These are phyloP conservation scores for Fusarium nurragi DNA, from an alignment of 2,329 filamentous ascomycete species.

Conservation along the genomic window DNA sequence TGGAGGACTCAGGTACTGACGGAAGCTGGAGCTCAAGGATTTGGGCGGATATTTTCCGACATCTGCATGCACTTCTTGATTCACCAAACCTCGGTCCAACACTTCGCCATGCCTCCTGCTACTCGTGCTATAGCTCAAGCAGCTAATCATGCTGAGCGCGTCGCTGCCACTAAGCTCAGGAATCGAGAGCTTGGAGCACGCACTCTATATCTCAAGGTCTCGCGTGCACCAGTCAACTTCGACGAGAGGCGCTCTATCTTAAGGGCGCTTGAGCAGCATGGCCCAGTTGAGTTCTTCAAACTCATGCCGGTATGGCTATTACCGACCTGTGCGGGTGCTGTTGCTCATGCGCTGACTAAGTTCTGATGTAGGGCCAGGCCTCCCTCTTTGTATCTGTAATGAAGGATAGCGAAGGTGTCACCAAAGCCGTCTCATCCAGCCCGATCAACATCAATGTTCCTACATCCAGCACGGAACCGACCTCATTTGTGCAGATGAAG, in stretches of 20 bases:
- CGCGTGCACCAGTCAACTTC: slow-evolving; percentile 62
- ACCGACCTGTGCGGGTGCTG: not conserved
- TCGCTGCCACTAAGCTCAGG: not conserved
- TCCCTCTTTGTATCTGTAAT: slow-evolving; percentile 63
- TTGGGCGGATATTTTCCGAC: slow-evolving; percentile 1
- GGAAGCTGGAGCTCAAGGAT: not conserved
- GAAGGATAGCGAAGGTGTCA: slow-evolving; percentile 52
- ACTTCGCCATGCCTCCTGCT: not conserved
- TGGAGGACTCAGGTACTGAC: slow-evolving; percentile 14
- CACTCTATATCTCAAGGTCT: slow-evolving; percentile 59
- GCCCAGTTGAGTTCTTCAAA: slow-evolving; percentile 63
- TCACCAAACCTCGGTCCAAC: not conserved
- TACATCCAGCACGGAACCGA: slow-evolving; percentile 40
- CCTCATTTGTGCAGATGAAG: slow-evolving; percentile 39
- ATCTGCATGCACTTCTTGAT: not conserved
- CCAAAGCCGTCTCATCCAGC: slow-evolving; percentile 54
- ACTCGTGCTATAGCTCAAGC: not conserved
- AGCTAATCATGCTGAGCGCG: not conserved
- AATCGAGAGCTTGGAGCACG: slow-evolving; percentile 10
- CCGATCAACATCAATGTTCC: slow-evolving; percentile 59
- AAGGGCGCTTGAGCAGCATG: slow-evolving; percentile 60
- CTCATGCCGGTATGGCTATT: slow-evolving; percentile 28
- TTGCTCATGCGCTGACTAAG: slow-evolving; percentile 3
- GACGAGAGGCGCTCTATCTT: slow-evolving; percentile 65
- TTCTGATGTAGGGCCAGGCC: slow-evolving; percentile 53